Base-by-base conservation (phyloP, 257 asterid genomes). In the Nicotiana noctiflora region DNA sequence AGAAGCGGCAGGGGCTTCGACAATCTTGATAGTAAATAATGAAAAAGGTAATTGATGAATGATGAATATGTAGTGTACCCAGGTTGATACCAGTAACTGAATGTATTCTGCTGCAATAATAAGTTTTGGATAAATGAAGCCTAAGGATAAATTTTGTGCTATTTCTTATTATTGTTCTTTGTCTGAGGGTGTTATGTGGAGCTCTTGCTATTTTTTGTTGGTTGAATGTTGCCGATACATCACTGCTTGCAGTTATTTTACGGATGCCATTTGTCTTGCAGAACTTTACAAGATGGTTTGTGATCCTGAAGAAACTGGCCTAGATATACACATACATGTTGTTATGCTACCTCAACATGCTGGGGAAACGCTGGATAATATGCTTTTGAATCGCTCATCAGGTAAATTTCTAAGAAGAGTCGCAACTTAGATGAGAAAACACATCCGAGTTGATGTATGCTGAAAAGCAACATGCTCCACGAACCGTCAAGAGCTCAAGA, bases 251-350 rank as follows among this genome's bases (percentile, higher is more conserved):
- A 70, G 37, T 70, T 44, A 21, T 70, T 70, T 70, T 70, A 70
- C 59, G 59, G 23, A 32, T 79, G 59, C 2, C 63, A 79, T 79
- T 89, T 82, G 23, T 61, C 40, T 37, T 87, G 83, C 93, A 94
- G 98, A 93, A 86, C 98, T 94, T 46, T 94, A 90, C 93, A 94
- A 94, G 91, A 94, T 94, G 98, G 96, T 93, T 72, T 94, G 98
- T 85, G 97, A 93, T 83, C 90, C 94, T 25, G 93, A 91, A 83
- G 98, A 94, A 87, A 93, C 95, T 27, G 96, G 92, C 86, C 87
- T 94, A 55, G 97, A 91, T 65, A 93, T 94, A 79, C 85, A 87
- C 81, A 94, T 94, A 52, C 97, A 90, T 72, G 95, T 93, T 77
- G 89, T 94, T 78, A 89, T 94, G 91, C 98, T 94, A 74, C 98